These are phyloP conservation scores for Neurospora terricola DNA, from an alignment of 495 filamentous ascomycete genomes.

Conservation along the genomic window DNA sequence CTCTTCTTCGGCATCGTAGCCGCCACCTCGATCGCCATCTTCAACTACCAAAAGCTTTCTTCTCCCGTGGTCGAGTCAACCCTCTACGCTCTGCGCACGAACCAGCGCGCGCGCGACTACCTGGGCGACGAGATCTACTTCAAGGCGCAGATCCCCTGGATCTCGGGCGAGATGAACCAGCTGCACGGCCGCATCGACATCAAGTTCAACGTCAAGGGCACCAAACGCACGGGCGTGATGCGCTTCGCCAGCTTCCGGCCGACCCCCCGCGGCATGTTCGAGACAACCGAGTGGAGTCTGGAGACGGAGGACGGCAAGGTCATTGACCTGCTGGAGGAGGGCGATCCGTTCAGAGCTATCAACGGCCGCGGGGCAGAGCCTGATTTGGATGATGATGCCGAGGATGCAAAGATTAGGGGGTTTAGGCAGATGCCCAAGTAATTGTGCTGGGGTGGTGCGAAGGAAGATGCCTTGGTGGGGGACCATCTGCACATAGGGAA, in stretches of 20 bases:
- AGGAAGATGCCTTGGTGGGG: too few species aligned
- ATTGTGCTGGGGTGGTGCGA: background rate
- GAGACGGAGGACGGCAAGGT: constrained; percentile 54
- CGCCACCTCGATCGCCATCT: constrained; percentile 66
- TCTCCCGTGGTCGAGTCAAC: constrained; percentile 74
- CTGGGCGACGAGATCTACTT: constrained; percentile 94
- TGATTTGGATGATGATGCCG: constrained; percentile 18
- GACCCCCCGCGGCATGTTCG: constrained; percentile 61
- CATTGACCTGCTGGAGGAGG: constrained; percentile 57
- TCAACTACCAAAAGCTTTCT: constrained; percentile 95
- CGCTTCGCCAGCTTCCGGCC: constrained; percentile 68
- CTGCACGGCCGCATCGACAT: constrained; percentile 88
- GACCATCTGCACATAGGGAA: too few species aligned
- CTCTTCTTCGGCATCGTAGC: constrained; percentile 49
- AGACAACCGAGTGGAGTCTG: constrained; percentile 69
- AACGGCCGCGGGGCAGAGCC: constrained; percentile 7
- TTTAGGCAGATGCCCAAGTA: constrained; percentile 34
- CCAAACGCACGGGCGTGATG: constrained; percentile 60
- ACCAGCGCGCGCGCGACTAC: constrained; percentile 56
- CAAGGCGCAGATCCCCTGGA: constrained; percentile 79
- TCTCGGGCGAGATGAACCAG: constrained; percentile 87
- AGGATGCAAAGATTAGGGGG: constrained; percentile 25
- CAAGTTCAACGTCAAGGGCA: constrained; percentile 77
- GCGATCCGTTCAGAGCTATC: constrained; percentile 49
- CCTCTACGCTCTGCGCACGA: constrained; percentile 83